Base-by-base conservation (phyloP, 1,139 yeast species). In the Geotrichum armillariae region DNA sequence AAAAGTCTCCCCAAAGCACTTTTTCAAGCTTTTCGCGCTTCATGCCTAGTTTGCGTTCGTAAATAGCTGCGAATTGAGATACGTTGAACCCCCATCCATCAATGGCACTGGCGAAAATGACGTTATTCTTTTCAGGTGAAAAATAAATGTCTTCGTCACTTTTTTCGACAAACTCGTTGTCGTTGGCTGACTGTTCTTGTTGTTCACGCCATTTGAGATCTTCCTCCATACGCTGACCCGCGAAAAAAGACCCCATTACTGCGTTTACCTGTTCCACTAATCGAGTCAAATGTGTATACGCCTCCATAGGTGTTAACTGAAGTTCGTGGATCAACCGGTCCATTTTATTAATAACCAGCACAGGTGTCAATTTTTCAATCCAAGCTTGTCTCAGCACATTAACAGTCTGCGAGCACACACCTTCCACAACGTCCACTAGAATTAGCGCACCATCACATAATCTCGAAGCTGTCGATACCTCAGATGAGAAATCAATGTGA, bases 41-140 rank as follows among this genome's bases (percentile, higher is more conserved):
- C 59, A 93, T 85, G 0, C 96, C 97, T 33, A 93, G 72, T 62
- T 89, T 90, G 35, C 82, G 80, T 69, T 85, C 94, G 64, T 89
- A 89, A 36, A 94, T 82, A 53, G 86, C 83, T 4, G 97, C 88
- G 69, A 93, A 86, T 54, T 94, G 96, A 53, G 87, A 81, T 35
- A 94, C 75, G 46, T 90, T 86, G 67, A 94, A 94, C 0, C 98
- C 99, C 99, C 99, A 94, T 3, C 98, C 98, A 68, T 93, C 99
- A 21, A 86, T 75, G 0, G 99, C 99, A 37, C 95, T 85, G 0
- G 96, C 91, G 71, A 94, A 93, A 1, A 94, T 82, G 5, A 94
- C 98, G 64, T 94, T 94, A 65, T 91, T 90, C 62, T 80, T 78
- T 49, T 86, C 90, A 0, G 99, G 99, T 9, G 89, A 78, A 59